These are phyloP conservation scores for Anisodus tanguticus DNA, from an alignment of 257 asterid genomes.

Conservation along the genomic window DNA sequence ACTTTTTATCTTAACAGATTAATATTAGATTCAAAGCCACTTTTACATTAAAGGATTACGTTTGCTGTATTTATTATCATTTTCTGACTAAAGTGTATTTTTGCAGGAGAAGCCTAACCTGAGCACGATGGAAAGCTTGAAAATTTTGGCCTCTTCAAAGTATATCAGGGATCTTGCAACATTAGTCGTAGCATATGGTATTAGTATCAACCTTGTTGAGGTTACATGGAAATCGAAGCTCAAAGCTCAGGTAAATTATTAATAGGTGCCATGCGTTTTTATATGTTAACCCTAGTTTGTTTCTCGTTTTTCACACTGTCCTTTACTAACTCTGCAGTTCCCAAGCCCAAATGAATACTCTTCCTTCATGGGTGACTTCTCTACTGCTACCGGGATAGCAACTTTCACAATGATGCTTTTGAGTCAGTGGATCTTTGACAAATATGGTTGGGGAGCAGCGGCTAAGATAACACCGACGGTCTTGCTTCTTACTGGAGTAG, in stretches of 20 bases:
- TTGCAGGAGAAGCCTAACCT: constrained; percentile 82
- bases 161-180: constrained; percentile 95
- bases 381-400: constrained; percentile 93
- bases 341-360: constrained; percentile 98
- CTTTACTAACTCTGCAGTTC: constrained; percentile 53
- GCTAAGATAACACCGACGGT: constrained; percentile 95
- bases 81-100: constrained; percentile 13
- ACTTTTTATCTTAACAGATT: not conserved
- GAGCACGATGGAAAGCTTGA: constrained; percentile 98
- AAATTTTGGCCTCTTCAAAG: constrained; percentile 80
- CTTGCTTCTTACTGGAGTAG: constrained; percentile 87
- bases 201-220: constrained; percentile 96
- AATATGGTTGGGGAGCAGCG: constrained; percentile 96
- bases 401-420: constrained; percentile 95
- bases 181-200: constrained; percentile 96
- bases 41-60: not conserved
- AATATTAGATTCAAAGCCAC: not conserved
- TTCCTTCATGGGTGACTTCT: constrained; percentile 97
- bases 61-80: not conserved
- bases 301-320: not conserved
- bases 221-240: constrained; percentile 99
- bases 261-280: not conserved
- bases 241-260: constrained; percentile 86
- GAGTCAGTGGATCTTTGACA: constrained; percentile 93
- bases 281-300: not conserved